Evolutionary conservation across 208 protist genomes (phyloP), one percentile per base, ranked within the genome.

Genomic region (Crithidia acanthocephali): DNA sequence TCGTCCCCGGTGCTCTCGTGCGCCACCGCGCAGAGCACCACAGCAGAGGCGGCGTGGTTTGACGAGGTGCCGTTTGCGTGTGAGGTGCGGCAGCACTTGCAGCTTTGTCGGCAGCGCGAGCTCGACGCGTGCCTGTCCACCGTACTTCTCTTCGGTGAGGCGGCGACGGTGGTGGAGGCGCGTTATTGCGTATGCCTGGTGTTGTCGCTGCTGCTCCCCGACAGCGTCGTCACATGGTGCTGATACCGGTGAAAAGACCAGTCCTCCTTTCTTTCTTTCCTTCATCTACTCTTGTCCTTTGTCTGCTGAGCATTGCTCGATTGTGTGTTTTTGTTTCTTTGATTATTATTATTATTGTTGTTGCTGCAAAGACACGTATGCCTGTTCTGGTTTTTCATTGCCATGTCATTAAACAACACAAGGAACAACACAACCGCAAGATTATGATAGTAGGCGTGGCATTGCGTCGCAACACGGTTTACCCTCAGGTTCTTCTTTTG

Each of bases 211-310:
- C 32, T 35, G 15, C 62, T 76, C 3, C 70, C 70, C 15, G 25
- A 64, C 44, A 76, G 62, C 15, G 0, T 58, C 5, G 11, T 65
- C 8, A 69, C 53, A 15, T 76, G 70, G 61, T 51, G 62, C 33
- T 68, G 48, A 68, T n/a, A n/a, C n/a, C n/a, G n/a, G n/a, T 51
- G 16, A 6, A 23, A 51, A 51, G 45, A 22, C 20, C 11, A 6
- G 9, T 30, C 3, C 28, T 40, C 25, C 15, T 61, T 37, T 27
- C 56, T 5, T 20, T n/a, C n/a, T n/a, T n/a, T n/a, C n/a, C 33
- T 53, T 18, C 56, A 45, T 42, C 3, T 16, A 30, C 35, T 61
- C 28, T n/a, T 33, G 25, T 55, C 11, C 16, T 25, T 15, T 22
- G 47, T 55, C 23, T 42, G 6, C 37, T 42, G 6, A 42, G 9